Evolutionary conservation across 768 basidiomycete genomes (phyloP), one percentile per base, ranked within the genome.

Genomic region (Favolaschia claudopus): DNA sequence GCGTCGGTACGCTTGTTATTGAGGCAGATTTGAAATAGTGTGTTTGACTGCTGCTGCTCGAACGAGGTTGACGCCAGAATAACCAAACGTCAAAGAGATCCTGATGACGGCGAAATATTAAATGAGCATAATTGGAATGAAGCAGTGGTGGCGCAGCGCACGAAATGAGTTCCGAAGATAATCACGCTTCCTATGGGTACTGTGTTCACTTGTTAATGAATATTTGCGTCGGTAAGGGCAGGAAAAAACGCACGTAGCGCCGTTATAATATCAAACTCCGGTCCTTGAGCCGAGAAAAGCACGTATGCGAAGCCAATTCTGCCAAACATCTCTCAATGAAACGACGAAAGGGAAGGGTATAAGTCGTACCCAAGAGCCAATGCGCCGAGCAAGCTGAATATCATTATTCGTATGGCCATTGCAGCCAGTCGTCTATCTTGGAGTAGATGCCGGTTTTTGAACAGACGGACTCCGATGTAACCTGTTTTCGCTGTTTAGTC

Each of bases 351-450:
- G 8, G 3, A 9, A 25, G n/a, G 31, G 38, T 54, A 27, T 2
- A 4, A 13, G 24, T 48, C 70, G 31, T 45, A 74, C 74, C 65
- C 65, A 4, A 76, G 50, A 7, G 67, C 65, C 2, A 74, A 46
- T 15, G 69, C 62, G 1, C 70, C 71, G 4, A 76, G 47, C 15
- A 69, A 50, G 32, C 69, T 70, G 60, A 76, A 76, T 20, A 71
- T 32, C 63, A 74, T 66, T 8, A 73, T 65, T 6, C 74, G 71
- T 10, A 67, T 52, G 1, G 67, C 67, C 67, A 73, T 73, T 15
- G n/a, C 28, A 9, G 19, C 25, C 14, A 60, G 24, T 32, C 39
- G 47, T 3, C 38, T 19, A 37, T 60, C 54, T 12, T 53, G 27
- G 24, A 64, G 54, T 10, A 60, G 37, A 8, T 47, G 55, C 9